phyloP scores from a whole-genome alignment of 2,329 filamentous ascomycete genomes.

The Nigrograna mackinnonii region DNA sequence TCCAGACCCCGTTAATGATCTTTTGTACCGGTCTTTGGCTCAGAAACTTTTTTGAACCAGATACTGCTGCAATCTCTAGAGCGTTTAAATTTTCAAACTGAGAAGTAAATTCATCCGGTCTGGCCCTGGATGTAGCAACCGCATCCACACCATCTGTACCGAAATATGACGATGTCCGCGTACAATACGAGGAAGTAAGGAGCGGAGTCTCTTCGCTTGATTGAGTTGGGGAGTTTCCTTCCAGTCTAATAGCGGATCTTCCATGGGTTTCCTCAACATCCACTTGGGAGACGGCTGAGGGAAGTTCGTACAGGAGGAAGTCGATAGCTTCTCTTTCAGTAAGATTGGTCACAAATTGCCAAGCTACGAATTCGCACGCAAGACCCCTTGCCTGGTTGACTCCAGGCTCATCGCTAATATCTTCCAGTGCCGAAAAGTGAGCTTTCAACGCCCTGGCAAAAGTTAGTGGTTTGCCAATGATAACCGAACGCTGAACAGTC shows the following conservation, averaged over 20 bases:
- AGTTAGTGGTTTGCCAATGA: conserved; percentile 16
- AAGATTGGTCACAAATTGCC: conserved; percentile 73
- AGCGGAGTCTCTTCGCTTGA: conserved; percentile 29
- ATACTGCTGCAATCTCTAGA: conserved; percentile 82
- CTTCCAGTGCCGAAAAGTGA: conserved; percentile 68
- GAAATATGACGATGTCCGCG: conserved; percentile 25
- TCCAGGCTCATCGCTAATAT: conserved; percentile 61
- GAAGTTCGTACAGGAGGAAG: conserved; percentile 74
- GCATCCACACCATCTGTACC: conserved; percentile 22
- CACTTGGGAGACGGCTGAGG: too few relatives aligned
- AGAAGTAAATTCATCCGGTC: conserved; percentile 66
- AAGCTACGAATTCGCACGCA: conserved; percentile 80
- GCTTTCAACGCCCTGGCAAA: conserved; percentile 68
- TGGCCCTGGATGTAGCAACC: conserved; percentile 31
- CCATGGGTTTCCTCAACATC: conserved; percentile 8
- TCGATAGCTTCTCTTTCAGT: conserved; percentile 75
- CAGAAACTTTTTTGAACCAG: conserved; percentile 81
- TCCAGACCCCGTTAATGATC: conserved; percentile 82
- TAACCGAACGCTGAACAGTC: too few relatives aligned
- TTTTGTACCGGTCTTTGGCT: conserved; percentile 80
- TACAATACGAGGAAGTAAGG: conserved; percentile 28
- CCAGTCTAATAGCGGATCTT: conserved; percentile 11
- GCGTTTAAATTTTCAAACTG: conserved; percentile 82
- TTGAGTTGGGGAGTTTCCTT: conserved; percentile 7
- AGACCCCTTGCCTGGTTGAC: conserved; percentile 70